Base-by-base conservation (phyloP, 257 asterid genomes). In the Solanum commersonii region DNA sequence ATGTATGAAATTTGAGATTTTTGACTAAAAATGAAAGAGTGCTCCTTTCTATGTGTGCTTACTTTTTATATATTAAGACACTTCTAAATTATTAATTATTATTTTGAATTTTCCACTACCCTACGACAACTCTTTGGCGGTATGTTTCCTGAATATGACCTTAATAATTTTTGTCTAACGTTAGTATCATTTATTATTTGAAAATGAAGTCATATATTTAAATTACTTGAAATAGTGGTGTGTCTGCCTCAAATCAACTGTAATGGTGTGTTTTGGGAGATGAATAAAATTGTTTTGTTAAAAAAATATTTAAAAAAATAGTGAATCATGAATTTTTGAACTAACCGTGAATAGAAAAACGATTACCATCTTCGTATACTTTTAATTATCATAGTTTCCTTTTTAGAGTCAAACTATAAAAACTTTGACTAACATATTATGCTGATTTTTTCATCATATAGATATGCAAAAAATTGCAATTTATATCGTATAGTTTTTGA, bases 1-100 rank as follows among this genome's bases (percentile, higher is more conserved):
- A 6, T 6, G 22, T 18, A 1, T 10, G 1, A 18, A 12, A 23
- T 8, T 0, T 0, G 0, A 22, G 0, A 3, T 1, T 0, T 13
- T n/a, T 77, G 0, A 0, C 6, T 38, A 37, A 37, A 0, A 1
- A n/a, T 38, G 0, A 12, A 22, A 13, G 15, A 10, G 31, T 4
- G 14, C 4, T 23, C 15, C 12, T 63, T 4, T 63, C 1, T 23
- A 8, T 2, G 23, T 2, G 22, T 15, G 60, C 60, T 15, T 49
- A 5, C 27, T 63, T 2, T 60, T 4, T 23, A 9, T 23, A 10
- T 63, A 9, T 60, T 23, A 11, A 4, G 29, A 23, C 70, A 23
- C 29, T 8, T 60, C 10, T 22, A 20, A 8, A 23, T 60, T 16
- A 59, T 3, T 59, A 42, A 59, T 3, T 59, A 42, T 42, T 3